Base-by-base conservation (phyloP, 2,329 filamentous ascomycete genomes). In the Lasiodiplodia sp. region DNA sequence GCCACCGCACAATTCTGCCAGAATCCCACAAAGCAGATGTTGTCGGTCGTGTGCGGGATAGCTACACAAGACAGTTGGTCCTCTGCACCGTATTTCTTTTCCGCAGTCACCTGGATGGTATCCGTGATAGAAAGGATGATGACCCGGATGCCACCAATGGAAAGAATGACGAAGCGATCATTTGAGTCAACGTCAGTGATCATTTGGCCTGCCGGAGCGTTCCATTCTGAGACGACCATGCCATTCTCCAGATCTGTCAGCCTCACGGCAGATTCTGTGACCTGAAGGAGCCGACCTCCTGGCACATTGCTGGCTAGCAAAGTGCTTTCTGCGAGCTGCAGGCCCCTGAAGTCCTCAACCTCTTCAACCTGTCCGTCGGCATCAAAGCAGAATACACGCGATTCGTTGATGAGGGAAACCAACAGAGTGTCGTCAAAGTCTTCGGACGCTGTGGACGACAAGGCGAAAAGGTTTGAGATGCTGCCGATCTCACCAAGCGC, bases 51-150 rank as follows among this genome's bases (percentile, higher is more conserved):
- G 3, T 87, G 83, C 0, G 94, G 89, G 1, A 96, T 86, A 57
- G 95, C 89, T 11, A 98, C 85, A 74, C 94, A 97, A 2, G 96
- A 92, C 40, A 98, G 88, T 77, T 98, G 93, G 71, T 93, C 91
- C 40, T 89, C 84, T 18, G 86, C 82, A 1, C 85, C 84, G 63
- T 93, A 87, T 5, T 88, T 83, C 75, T 91, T 90, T 69, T 87
- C 82, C 5, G 84, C 83, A 4, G 87, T 82, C 25, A 88, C 81
- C 25, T 84, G 80, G 6, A 96, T 80, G 38, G 88, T 85, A 25
- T 86, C 77, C 3, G 78, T 77, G 44, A 94, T 81, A 71, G 89
- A 86, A 57, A 98, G 82, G 5, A 91, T 90, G 2, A 93, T 84
- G 2, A 97, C 81, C 1, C 84, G 83, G n/a, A 87, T 88, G 40